These are phyloP conservation scores for Lithospermum erythrorhizon DNA, from an alignment of 257 asterid species.

Conservation along the genomic window DNA sequence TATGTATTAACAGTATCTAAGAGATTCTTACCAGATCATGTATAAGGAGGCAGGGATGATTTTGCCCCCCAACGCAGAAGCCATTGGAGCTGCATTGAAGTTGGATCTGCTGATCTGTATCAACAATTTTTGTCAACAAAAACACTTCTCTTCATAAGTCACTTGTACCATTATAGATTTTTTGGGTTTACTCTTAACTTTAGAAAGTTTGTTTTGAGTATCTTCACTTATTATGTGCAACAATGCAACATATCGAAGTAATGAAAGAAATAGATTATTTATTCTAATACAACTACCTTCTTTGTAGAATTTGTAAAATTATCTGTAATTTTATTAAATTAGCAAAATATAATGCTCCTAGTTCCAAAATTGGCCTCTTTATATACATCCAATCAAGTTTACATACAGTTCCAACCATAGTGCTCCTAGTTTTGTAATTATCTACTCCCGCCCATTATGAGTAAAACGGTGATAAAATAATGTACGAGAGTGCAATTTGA, in stretches of 20 bases:
- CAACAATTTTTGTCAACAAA: not conserved
- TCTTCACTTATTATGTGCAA: not conserved
- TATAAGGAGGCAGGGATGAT: not conserved
- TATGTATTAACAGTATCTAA: not conserved
- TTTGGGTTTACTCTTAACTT: not conserved
- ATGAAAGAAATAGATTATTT: not conserved
- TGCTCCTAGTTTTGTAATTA: too few relatives aligned
- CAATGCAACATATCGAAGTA: not conserved
- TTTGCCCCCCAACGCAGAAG: not conserved
- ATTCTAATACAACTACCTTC: too few relatives aligned
- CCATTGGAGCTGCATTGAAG: not conserved
- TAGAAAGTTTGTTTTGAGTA: not conserved
- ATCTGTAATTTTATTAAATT: too few relatives aligned
- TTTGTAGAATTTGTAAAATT: too few relatives aligned
- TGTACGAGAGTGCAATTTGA: too few relatives aligned
- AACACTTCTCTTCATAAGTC: not conserved
- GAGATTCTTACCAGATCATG: not conserved
- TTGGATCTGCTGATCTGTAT: constrained; percentile 2
- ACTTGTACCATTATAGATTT: not conserved
- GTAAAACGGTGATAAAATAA: too few relatives aligned
- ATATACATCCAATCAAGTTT: too few relatives aligned
- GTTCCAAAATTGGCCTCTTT: too few relatives aligned
- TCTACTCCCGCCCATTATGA: too few relatives aligned
- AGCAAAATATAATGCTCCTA: too few relatives aligned
- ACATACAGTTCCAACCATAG: too few relatives aligned